phyloP scores from a whole-genome alignment of 108 stramenopile genomes.

The Discostella stelligeroides region DNA sequence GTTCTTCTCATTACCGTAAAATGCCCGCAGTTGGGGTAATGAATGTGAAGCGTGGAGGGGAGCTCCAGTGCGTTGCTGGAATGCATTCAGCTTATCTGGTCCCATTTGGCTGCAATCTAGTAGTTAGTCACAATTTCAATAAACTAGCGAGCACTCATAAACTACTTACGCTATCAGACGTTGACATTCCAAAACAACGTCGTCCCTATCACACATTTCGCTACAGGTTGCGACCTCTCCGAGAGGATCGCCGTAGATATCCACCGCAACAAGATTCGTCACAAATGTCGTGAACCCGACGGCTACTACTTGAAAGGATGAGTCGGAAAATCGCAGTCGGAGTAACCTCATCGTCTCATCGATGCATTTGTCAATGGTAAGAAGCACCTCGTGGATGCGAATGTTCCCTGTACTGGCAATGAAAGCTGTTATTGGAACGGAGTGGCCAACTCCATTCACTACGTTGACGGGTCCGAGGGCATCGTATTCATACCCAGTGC shows the following conservation, averaged over 20 bases:
- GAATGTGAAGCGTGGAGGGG: constrained; percentile 81
- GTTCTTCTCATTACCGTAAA: constrained; percentile 45
- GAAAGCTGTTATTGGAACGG: constrained; percentile 35
- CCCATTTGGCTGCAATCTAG: constrained; percentile 6
- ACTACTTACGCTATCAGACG: constrained; percentile 34
- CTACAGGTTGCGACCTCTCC: constrained; percentile 62
- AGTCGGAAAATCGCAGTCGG: neutral
- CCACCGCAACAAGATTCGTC: constrained; percentile 80
- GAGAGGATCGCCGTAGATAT: constrained; percentile 47
- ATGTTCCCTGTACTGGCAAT: constrained; percentile 61
- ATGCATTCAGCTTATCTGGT: constrained; percentile 22
- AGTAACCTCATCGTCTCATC: constrained; percentile 55
- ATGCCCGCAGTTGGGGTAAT: constrained; percentile 66
- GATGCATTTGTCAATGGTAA: constrained; percentile 60
- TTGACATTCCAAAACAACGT: constrained; percentile 62
- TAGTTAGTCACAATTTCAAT: neutral
- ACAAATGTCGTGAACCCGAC: constrained; percentile 84
- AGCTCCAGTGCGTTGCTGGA: constrained; percentile 76
- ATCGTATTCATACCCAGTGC: constrained; percentile 37
- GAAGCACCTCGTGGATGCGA: constrained; percentile 44
- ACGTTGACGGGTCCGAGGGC: constrained; percentile 22
- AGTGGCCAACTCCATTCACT: constrained; percentile 23
- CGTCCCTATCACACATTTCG: constrained; percentile 73
- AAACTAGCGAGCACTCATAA: neutral
- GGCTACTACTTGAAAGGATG: constrained; percentile 55